Base-by-base conservation (phyloP, 768 basidiomycete species). In the Coprinopsis strossmayeri region DNA sequence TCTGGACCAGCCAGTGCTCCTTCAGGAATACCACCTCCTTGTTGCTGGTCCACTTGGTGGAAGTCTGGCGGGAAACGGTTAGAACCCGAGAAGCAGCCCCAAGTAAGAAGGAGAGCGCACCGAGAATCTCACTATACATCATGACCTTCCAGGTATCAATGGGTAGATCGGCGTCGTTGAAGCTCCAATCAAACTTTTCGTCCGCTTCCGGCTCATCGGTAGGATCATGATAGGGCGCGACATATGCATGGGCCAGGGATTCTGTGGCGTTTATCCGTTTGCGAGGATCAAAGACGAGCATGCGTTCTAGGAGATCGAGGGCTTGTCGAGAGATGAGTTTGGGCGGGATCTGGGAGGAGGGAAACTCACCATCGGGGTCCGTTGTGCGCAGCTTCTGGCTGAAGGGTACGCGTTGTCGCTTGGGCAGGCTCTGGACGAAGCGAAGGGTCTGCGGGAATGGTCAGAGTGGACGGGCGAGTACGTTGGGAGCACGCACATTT, bases 71-170 rank as follows among this genome's bases (percentile, higher is more conserved):
- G 37, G 35, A 17, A 34, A 38, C 5, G 20, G 21, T 41, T 12
- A 21, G 52, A 21, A 49, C 26, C 15, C 25, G 24, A 17, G 20
- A 39, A 45, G 24, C 10, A 5, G 2, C 10, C 5, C 40, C 24
- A 23, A 10, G 24, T 11, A 34, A 26, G 24, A 5, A 53, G n/a
- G 30, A n/a, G 7, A 20, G 49, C 84, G 53, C 59, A 92, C 93
- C 92, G 11, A 97, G 74, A 55, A 97, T 98, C 69, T 99, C 95
- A 59, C 85, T 88, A 73, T 98, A 98, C 95, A 99, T 99, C 96
- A 99, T 99, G 62, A 96, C 95, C 70, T 97, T 98, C 96, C 96
- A 99, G 1, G 91, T 95, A 60, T 99, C 96, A 10, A 98, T 89
- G 0, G 96, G 96, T 38, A 99, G 74, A 65, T 99, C 96, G 17